Evolutionary conservation across 192 early-diverging fungal genomes (phyloP).

Genomic region (Lobosporangium transversale): DNA sequence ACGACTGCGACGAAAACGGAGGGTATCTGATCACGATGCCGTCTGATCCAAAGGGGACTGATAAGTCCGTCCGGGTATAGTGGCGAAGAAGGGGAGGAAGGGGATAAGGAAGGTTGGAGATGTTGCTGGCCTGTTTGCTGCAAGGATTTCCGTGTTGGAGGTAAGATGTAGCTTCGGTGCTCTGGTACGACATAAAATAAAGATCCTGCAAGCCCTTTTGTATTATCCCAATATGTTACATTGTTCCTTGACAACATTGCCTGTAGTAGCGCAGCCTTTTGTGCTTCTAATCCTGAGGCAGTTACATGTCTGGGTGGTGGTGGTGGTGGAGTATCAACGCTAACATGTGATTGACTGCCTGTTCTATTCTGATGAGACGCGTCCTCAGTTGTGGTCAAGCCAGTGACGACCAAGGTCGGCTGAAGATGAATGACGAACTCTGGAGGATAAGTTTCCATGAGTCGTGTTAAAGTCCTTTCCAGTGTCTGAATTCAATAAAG

Average conservation of each 20-base stretch:
- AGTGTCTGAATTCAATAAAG: not conserved
- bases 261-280: constrained; percentile 49
- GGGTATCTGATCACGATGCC: constrained; percentile 71
- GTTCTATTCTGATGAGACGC: constrained; percentile 21
- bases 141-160: constrained; percentile 43
- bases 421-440: constrained; percentile 68
- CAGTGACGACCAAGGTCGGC: constrained; percentile 64
- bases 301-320: constrained; percentile 23
- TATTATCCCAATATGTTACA: constrained; percentile 35
- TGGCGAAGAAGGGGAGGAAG: constrained; percentile 71
- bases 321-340: constrained; percentile 18
- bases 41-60: constrained; percentile 70
- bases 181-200: constrained; percentile 45
- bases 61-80: constrained; percentile 89
- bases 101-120: constrained; percentile 68
- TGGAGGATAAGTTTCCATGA: constrained; percentile 68
- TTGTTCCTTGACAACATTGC: constrained; percentile 50
- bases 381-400: constrained; percentile 50
- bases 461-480: no score
- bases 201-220: constrained; percentile 31
- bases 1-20: constrained; percentile 75
- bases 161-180: constrained; percentile 31
- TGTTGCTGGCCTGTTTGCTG: constrained; percentile 35
- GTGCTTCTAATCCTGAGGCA: constrained; percentile 17
- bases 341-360: constrained; percentile 3